phyloP scores from a whole-genome alignment of 2,329 filamentous ascomycete genomes.

The Xylaria sp. region DNA sequence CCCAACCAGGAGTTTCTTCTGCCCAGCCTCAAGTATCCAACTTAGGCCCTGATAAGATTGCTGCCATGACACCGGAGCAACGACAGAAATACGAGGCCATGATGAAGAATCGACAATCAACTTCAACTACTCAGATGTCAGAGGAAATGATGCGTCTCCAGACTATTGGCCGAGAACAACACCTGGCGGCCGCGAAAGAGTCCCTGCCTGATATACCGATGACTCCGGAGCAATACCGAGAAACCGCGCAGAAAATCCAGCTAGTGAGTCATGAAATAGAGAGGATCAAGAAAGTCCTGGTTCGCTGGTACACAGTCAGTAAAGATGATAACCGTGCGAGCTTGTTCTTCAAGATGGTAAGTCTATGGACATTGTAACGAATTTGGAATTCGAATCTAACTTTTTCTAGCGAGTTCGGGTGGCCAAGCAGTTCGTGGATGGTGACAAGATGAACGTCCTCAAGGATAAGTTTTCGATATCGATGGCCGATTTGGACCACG shows the following conservation, averaged over 20 bases:
- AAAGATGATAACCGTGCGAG: constrained; percentile 46
- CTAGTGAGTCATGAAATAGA: constrained; percentile 39
- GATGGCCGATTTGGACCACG: constrained; percentile 46
- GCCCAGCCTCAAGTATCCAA: constrained; percentile 25
- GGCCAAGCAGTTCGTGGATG: constrained; percentile 48
- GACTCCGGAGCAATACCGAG: constrained; percentile 39
- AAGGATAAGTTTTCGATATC: constrained; percentile 49
- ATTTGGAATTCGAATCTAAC: constrained; percentile 32
- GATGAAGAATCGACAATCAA: constrained; percentile 26
- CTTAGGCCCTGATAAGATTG: constrained; percentile 36
- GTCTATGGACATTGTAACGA: constrained; percentile 23
- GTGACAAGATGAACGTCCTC: constrained; percentile 40
- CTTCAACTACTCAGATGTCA: neutral
- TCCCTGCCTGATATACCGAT: constrained; percentile 43
- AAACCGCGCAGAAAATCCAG: constrained; percentile 41
- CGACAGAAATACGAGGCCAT: constrained; percentile 40
- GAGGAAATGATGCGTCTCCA: constrained; percentile 38
- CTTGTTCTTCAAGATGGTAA: constrained; percentile 50
- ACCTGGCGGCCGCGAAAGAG: constrained; percentile 36
- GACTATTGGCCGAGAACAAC: constrained; percentile 31
- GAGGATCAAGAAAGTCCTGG: constrained; percentile 41
- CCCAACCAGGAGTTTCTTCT: constrained; percentile 18
- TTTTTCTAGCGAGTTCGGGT: constrained; percentile 46
- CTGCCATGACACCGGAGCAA: constrained; percentile 41
- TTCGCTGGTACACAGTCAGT: constrained; percentile 45